phyloP scores from a whole-genome alignment of 106 monocot genomes.

The Allium cepa region DNA sequence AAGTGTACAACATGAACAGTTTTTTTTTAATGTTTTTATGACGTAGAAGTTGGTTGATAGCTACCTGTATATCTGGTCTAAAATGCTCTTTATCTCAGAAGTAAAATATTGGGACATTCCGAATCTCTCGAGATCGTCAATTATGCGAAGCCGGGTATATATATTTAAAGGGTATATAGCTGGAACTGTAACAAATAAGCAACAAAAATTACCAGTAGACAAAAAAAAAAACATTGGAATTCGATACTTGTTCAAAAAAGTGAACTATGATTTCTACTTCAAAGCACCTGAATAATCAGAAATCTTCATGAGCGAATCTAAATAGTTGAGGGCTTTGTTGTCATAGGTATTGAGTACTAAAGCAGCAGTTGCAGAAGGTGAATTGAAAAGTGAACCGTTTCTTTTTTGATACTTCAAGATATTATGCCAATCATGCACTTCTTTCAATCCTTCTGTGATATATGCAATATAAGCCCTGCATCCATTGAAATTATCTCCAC shows the following conservation, averaged over 20 bases:
- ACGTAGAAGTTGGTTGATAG: not conserved
- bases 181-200: conserved; percentile 49
- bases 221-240: too few relatives aligned
- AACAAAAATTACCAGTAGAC: not conserved
- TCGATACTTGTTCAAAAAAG: too few relatives aligned
- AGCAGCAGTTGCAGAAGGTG: conserved; percentile 83
- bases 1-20: too few relatives aligned
- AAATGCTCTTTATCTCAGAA: conserved; percentile 43
- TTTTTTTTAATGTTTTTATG: too few relatives aligned
- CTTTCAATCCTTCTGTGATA: conserved; percentile 72
- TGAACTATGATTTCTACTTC: too few relatives aligned
- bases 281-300: conserved; percentile 65
- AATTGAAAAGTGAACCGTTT: conserved; percentile 90
- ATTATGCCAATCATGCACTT: conserved; percentile 36
- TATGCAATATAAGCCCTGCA: conserved; percentile 61
- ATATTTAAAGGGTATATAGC: conserved; percentile 50
- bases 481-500: conserved; percentile 29
- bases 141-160: conserved; percentile 35
- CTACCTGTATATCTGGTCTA: conserved; percentile 75
- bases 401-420: conserved; percentile 68
- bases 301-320: conserved; percentile 29
- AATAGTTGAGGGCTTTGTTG: conserved; percentile 52
- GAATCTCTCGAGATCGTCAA: conserved; percentile 64
- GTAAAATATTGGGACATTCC: conserved; percentile 59
- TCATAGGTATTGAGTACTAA: conserved; percentile 31